These are phyloP conservation scores for Tylopilus sp. DNA, from an alignment of 1,284 basidiomycete species.

Conservation along the genomic window DNA sequence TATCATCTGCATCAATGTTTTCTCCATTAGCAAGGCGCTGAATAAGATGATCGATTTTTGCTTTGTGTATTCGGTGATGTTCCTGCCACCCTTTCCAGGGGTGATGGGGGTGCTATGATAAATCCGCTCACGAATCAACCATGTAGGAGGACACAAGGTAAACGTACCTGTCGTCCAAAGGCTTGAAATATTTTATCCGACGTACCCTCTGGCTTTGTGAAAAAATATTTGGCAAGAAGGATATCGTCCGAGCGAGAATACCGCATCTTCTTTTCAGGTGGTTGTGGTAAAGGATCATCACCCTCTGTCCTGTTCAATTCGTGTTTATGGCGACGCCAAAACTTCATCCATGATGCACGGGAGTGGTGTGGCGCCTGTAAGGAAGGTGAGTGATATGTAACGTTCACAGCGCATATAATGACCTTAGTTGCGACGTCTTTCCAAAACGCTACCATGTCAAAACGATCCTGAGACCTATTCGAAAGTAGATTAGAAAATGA, in stretches of 20 bases:
- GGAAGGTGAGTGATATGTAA: background rate
- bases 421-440: slow-evolving; percentile 84
- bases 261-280: slow-evolving; percentile 86
- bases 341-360: slow-evolving; percentile 91
- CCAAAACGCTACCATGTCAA: slow-evolving; percentile 88
- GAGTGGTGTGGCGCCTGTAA: slow-evolving; percentile 84
- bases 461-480: slow-evolving; percentile 66
- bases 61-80: slow-evolving; percentile 86
- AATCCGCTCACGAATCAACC: background rate
- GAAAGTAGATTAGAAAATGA: slow-evolving; percentile 16
- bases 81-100: slow-evolving; percentile 94
- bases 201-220: slow-evolving; percentile 76
- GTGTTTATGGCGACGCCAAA: slow-evolving; percentile 85
- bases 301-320: slow-evolving; percentile 72
- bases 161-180: slow-evolving; percentile 72
- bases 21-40: slow-evolving; percentile 68
- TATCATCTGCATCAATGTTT: slow-evolving; percentile 54
- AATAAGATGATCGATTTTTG: slow-evolving; percentile 83
- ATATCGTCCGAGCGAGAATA: slow-evolving; percentile 83
- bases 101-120: slow-evolving; percentile 78
- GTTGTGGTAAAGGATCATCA: slow-evolving; percentile 75
- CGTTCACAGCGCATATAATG: slow-evolving; percentile 1
- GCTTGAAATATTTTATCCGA: slow-evolving; percentile 84
- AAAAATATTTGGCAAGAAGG: slow-evolving; percentile 78
- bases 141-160: slow-evolving; percentile 9